Percentiles rank a stretch among this genome's conserved stretches.
Conservation (phyloP, 192 early-diverging fungal species). For the Backusella mclennaniae region DNA sequence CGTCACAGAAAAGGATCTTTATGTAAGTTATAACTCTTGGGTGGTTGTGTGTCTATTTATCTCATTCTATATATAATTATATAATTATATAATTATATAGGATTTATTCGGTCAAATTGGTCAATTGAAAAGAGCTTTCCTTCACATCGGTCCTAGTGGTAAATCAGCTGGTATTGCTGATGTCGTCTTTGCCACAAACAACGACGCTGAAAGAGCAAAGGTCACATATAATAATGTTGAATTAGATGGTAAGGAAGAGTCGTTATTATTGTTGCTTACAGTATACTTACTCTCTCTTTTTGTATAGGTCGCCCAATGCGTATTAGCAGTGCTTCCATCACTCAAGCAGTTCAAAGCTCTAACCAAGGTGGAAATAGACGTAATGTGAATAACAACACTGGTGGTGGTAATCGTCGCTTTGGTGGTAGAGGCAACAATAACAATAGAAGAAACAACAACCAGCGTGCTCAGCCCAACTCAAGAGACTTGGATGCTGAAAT, state of each 20-base stretch:
- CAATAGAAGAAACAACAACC: not conserved
- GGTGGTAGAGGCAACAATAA: slow-evolving; percentile 10
- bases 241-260: slow-evolving; percentile 44
- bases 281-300: not conserved
- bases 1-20: slow-evolving; percentile 56
- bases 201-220: slow-evolving; percentile 45
- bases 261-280: not conserved
- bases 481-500: slow-evolving; percentile 58
- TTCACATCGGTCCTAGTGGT: slow-evolving; percentile 52
- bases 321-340: slow-evolving; percentile 13
- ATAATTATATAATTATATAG: slow-evolving; percentile 34
- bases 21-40: slow-evolving; percentile 24
- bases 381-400: slow-evolving; percentile 10
- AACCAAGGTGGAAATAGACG: slow-evolving; percentile 4
- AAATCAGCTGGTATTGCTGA: slow-evolving; percentile 52
- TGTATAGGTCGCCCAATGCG: slow-evolving; percentile 28
- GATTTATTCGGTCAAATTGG: slow-evolving; percentile 54
- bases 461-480: slow-evolving; percentile 23
- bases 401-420: slow-evolving; percentile 26
- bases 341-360: not conserved
- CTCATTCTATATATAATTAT: not conserved
- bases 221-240: slow-evolving; percentile 47
- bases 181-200: slow-evolving; percentile 40
- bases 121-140: slow-evolving; percentile 39
- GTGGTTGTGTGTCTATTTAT: not conserved